Base-by-base conservation (phyloP, 106 monocot species). In the Platanthera zijinensis region DNA sequence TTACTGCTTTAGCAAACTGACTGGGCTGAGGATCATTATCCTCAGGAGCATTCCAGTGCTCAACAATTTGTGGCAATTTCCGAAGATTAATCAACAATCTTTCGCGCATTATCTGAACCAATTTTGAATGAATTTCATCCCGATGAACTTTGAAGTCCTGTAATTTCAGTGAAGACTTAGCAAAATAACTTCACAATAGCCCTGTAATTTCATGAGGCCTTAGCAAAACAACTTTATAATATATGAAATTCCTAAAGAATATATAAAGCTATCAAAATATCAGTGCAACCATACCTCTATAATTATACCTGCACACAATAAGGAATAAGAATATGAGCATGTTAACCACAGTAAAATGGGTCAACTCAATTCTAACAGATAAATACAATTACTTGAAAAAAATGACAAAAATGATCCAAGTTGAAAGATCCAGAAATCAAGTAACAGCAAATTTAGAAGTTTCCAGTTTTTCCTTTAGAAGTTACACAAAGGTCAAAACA, bases 71-170 rank as follows among this genome's bases (percentile, higher is more conserved):
- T 63, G 97, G 91, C 74, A 97, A 81, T 59, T 97, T 94, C 18
- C 97, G 87, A 8, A 97, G 75, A 83, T 97, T 93, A 57, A 89
- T 94, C 62, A 97, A 81, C 75, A 97, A 83, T 72, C 97, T 94
- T 83, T 97, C 97, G 72, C 94, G 91, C 97, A 97, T 97, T 89
- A 97, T 97, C 74, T 97, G 97, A 82, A 97, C 89, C 52, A 97
- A 84, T 77, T 97, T 97, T 51, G 84, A 84, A 75, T 97, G 94
- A 78, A 97, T 97, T 75, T 97, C 97, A 91, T 97, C 97, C 28
- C 94, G 82, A 79, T 97, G 97, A 51, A 94, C 75, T 71, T 86
- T 94, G 78, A 89, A 97, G 78, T 97, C 97, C 97, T 97, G 90
- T 22, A 45, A 54, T 74, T 82, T 9, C 6, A 59, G 18, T 57